phyloP scores from a whole-genome alignment of 805 yeast genomes.

The Huiozyma sinensis region DNA sequence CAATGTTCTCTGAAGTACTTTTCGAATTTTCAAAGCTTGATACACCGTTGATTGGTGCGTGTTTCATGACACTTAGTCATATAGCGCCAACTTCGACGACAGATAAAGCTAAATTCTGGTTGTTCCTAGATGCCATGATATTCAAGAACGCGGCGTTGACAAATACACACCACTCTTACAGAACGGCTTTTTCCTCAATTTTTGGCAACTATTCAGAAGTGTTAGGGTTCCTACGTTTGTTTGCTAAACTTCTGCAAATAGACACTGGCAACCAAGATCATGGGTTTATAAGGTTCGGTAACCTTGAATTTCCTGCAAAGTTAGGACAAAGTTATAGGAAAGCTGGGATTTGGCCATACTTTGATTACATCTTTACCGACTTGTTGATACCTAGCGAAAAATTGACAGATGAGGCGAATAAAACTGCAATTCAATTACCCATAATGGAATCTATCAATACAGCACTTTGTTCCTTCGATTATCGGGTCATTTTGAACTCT shows the following conservation, averaged over 20 bases:
- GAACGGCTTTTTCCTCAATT: slow-evolving; percentile 34
- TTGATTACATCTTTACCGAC: slow-evolving; percentile 60
- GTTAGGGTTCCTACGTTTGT: slow-evolving; percentile 48
- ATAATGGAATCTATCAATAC: slow-evolving; percentile 43
- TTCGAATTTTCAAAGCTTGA: slow-evolving; percentile 37
- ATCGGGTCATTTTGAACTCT: slow-evolving; percentile 40
- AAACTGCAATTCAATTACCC: slow-evolving; percentile 39
- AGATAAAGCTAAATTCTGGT: slow-evolving; percentile 51
- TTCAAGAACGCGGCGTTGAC: slow-evolving; percentile 30
- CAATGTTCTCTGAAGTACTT: slow-evolving; percentile 26
- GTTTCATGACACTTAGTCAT: slow-evolving; percentile 45
- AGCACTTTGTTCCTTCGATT: slow-evolving; percentile 41
- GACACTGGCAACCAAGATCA: slow-evolving; percentile 22
- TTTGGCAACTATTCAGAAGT: slow-evolving; percentile 47
- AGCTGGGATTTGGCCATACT: slow-evolving; percentile 68
- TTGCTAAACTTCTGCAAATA: slow-evolving; percentile 33
- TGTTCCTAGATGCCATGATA: slow-evolving; percentile 58
- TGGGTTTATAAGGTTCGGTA: slow-evolving; percentile 29
- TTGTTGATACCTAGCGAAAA: slow-evolving; percentile 46
- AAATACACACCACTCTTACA: slow-evolving; percentile 27
- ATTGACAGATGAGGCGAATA: slow-evolving; percentile 24
- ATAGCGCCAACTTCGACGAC: slow-evolving; percentile 39
- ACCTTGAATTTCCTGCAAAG: slow-evolving; percentile 48
- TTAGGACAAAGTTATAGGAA: slow-evolving; percentile 53
- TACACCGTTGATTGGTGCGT: slow-evolving; percentile 43